Base-by-base conservation (phyloP, 495 filamentous ascomycete species). In the Hamigera avellanea region DNA sequence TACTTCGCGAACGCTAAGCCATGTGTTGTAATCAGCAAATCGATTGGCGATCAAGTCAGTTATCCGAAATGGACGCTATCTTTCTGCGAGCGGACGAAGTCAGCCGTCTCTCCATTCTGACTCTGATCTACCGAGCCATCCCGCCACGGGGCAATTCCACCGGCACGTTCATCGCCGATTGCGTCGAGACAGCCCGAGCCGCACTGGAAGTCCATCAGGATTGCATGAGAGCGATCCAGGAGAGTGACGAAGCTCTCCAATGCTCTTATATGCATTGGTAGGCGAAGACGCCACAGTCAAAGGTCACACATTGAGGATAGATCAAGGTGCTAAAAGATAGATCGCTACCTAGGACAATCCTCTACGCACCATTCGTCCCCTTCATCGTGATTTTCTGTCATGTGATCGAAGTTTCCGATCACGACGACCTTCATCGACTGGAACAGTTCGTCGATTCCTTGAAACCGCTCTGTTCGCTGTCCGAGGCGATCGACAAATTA, bases 321-420 rank as follows among this genome's bases (percentile, higher is more conserved):
- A 6, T 10, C 26, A 23, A 10, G 28, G 15, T 6, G 15, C 9
- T 6, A n/a, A 32, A 32, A 2, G 12, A 13, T 37, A 19, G 10
- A 15, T 38, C n/a, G 37, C 9, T 28, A 23, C 10, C 12, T 15
- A 81, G 78, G 76, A 70, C 72, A 1, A 62, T 83, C 18, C 60
- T 83, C 14, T 66, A 76, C 45, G 66, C 74, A 8, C 80, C 78
- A 2, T 81, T 83, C 46, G 70, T 76, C 26, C 80, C 78, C 0
- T 76, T 80, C 48, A 78, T 80, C 33, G 73, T 82, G 2, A 61
- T 83, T 3, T 82, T 83, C 62, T 81, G 78, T 61, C 69, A 81
- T 41, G 65, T 75, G 3, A 72, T 83, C 39, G 68, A 73, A 47
- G 48, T 50, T 8, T 59, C 53, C 7, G 19, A 35, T 7, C 31